Percentiles rank a stretch among this genome's conserved stretches.
Evolutionary conservation across 768 basidiomycete genomes (phyloP).

Genomic region (Boletus bicolor): DNA sequence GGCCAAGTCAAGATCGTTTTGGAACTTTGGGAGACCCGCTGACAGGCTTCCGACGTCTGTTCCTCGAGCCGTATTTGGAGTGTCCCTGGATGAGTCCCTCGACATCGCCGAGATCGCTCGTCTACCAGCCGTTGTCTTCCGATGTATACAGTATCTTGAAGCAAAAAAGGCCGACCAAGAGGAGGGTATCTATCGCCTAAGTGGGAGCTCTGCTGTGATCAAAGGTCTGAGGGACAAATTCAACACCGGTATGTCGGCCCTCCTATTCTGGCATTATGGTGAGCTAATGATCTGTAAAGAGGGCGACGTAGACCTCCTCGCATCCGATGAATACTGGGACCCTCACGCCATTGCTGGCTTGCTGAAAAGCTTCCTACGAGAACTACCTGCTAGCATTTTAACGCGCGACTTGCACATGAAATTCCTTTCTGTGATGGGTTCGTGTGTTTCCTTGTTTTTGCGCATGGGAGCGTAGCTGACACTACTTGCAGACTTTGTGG

Average conservation of each 20-base stretch:
- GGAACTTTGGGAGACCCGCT: conserved; percentile 78
- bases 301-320: conserved; percentile 91
- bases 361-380: conserved; percentile 89
- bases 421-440: conserved; percentile 92
- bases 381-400: conserved; percentile 88
- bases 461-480: conserved; percentile 8
- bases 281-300: conserved; percentile 46
- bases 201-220: conserved; percentile 93
- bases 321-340: conserved; percentile 92
- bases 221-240: conserved; percentile 91
- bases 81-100: conserved; percentile 82
- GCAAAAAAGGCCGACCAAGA: conserved; percentile 92
- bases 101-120: conserved; percentile 86
- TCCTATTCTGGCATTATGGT: conserved; percentile 2
- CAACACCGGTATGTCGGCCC: conserved; percentile 64
- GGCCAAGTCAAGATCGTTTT: conserved; percentile 89
- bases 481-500: conserved; percentile 68
- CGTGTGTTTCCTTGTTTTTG: conserved; percentile 30
- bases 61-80: conserved; percentile 83
- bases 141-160: conserved; percentile 93
- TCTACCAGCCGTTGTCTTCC: conserved; percentile 91
- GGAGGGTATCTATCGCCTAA: conserved; percentile 96
- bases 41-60: conserved; percentile 40
- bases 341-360: conserved; percentile 96
- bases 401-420: conserved; percentile 88